Evolutionary conservation across 169 alveolate genomes (phyloP), one percentile per base, ranked within the genome.

Genomic region (Plasmodium gonderi): DNA sequence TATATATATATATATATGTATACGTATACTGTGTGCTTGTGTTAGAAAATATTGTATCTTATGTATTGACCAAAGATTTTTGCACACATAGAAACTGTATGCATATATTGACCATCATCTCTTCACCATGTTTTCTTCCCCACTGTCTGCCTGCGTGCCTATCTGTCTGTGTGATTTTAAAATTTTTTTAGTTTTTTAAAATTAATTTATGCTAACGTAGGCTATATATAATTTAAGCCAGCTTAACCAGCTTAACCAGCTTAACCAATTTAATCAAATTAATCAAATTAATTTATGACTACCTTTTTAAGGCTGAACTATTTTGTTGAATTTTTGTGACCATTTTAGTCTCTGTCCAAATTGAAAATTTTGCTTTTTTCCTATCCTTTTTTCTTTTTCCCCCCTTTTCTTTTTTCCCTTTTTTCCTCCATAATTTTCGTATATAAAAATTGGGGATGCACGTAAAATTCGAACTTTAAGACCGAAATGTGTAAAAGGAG

Each of bases 131-230:
- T 42, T 60, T 20, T 60, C 26, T 60, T 20, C 36, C 72, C 72
- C 23, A 26, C 31, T 60, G 5, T 20, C 9, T 60, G 5, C 26
- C 23, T 60, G 36, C 2, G 14, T 12, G 14, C 72, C 72, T 26
- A 29, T 17, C 54, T 23, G 8, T 79, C 36, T 79, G 90, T 60
- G 90, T 51, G 68, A 79, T 79, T 79, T 79, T 51, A 49, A n/a
- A 51, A 33, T 79, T 79, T 79, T 54, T 79, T 79, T 79, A 79
- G 90, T 76, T 79, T 69, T 79, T 54, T 49, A 79, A 79, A 51
- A 51, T 79, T 51, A 79, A 79, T 79, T 79, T 60, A 60, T 0
- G 33, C 40, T 36, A 60, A n/a, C n/a, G n/a, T n/a, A n/a, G n/a
- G n/a, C n/a, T n/a, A n/a, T n/a, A n/a, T n/a, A n/a, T n/a, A n/a